Evolutionary conservation across 2,329 filamentous ascomycete genomes (phyloP).

Genomic region (Paecilomyces fulvus): DNA sequence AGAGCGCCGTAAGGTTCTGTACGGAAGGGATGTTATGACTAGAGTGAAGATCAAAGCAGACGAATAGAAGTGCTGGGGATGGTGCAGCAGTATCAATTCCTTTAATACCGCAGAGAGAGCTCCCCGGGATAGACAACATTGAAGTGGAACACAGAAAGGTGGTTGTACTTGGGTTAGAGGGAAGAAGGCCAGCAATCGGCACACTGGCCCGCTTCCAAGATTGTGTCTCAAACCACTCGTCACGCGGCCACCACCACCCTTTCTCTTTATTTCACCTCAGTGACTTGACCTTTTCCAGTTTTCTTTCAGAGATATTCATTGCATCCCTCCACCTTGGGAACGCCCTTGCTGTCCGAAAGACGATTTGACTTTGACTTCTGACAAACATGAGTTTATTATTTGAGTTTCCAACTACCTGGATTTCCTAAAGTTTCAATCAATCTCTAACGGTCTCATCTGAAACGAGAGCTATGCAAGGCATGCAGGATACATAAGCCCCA

Average conservation of each 20-base stretch:
- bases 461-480: not conserved
- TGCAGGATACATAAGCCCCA: not conserved
- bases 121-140: not conserved
- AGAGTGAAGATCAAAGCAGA: not conserved
- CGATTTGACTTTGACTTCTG: not conserved
- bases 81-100: not conserved
- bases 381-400: not conserved
- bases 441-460: not conserved
- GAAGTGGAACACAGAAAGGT: no score
- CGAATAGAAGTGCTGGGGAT: not conserved
- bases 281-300: not conserved
- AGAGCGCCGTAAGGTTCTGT: constrained; percentile 8
- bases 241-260: not conserved
- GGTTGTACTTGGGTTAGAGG: no score
- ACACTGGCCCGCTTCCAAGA: no score
- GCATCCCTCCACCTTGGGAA: not conserved
- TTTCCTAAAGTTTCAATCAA: not conserved
- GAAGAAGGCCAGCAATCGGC: no score
- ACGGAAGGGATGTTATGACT: constrained; percentile 6
- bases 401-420: not conserved
- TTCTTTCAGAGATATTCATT: not conserved
- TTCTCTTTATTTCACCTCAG: not conserved
- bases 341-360: not conserved
- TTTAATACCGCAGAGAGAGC: not conserved
- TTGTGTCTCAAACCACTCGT: no score